phyloP scores from a whole-genome alignment of 108 stramenopile genomes.

The Cyclotella cryptica region DNA sequence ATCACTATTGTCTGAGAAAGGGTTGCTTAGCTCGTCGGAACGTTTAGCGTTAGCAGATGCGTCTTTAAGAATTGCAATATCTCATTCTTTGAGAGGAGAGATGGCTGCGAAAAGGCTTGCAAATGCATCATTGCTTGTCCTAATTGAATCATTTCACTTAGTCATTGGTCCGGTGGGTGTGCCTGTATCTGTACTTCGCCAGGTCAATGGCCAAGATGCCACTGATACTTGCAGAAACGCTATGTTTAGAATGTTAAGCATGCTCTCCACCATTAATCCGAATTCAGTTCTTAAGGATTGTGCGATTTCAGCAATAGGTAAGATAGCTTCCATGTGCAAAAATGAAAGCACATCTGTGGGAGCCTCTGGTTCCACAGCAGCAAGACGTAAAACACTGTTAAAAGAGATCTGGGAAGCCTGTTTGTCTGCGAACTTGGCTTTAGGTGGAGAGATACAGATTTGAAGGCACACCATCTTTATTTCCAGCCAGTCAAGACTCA shows the following conservation, averaged over 20 bases:
- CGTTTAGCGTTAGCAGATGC: slow-evolving; percentile 68
- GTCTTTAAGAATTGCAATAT: slow-evolving; percentile 62
- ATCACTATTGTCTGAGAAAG: slow-evolving; percentile 55
- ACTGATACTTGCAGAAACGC: slow-evolving; percentile 64
- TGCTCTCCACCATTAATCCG: slow-evolving; percentile 54
- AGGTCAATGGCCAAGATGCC: slow-evolving; percentile 62
- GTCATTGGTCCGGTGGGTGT: slow-evolving; percentile 78
- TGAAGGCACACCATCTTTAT: background rate
- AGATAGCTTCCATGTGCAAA: slow-evolving; percentile 69
- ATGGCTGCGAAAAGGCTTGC: slow-evolving; percentile 51
- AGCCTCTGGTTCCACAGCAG: slow-evolving; percentile 58
- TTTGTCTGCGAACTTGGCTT: slow-evolving; percentile 7
- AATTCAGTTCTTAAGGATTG: slow-evolving; percentile 46
- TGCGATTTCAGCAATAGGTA: slow-evolving; percentile 55
- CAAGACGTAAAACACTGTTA: slow-evolving; percentile 64
- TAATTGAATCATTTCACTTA: slow-evolving; percentile 69
- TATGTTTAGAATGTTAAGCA: slow-evolving; percentile 67
- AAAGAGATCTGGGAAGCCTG: slow-evolving; percentile 69
- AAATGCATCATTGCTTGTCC: slow-evolving; percentile 51
- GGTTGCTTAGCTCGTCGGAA: slow-evolving; percentile 62
- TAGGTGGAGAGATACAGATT: slow-evolving; percentile 25
- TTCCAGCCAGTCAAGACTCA: too few relatives aligned
- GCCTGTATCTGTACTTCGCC: slow-evolving; percentile 72
- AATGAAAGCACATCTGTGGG: slow-evolving; percentile 60
- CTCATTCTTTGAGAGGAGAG: slow-evolving; percentile 61